Evolutionary conservation across 768 basidiomycete genomes (phyloP).

Genomic region (Pisolithus tinctorius): DNA sequence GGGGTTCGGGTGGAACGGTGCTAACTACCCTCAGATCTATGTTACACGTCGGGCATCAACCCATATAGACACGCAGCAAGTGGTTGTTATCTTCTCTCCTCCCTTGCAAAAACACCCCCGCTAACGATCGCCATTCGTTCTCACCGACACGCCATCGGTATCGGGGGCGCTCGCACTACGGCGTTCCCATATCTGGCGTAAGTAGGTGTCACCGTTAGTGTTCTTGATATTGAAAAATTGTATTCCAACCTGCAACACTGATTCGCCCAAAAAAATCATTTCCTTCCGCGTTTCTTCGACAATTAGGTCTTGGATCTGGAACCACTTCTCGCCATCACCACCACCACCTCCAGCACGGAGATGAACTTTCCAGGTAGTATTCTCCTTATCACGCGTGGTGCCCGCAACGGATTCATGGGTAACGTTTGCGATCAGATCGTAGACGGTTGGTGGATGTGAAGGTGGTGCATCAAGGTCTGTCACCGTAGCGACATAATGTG

Average conservation of each 20-base stretch:
- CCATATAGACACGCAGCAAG: conserved; percentile 15
- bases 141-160: conserved; percentile 9
- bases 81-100: conserved; percentile 25
- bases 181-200: conserved; percentile 56
- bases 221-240: conserved; percentile 3
- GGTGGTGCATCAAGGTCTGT: conserved; percentile 74
- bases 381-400: conserved; percentile 89
- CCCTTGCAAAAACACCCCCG: conserved; percentile 5
- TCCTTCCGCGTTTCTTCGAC: conserved; percentile 95
- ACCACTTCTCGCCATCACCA: conserved; percentile 88
- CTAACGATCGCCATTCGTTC: conserved; percentile 29
- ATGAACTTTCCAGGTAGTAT: conserved; percentile 90
- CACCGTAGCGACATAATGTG: conserved; percentile 3
- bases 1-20: neutral
- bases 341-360: conserved; percentile 69
- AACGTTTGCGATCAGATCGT: conserved; percentile 94
- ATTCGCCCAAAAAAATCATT: conserved; percentile 97
- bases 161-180: conserved; percentile 24
- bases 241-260: conserved; percentile 76
- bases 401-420: conserved; percentile 93
- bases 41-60: conserved; percentile 1
- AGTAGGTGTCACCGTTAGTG: conserved; percentile 8
- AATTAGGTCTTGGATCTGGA: conserved; percentile 92
- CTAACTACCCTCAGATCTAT: conserved; percentile 1
- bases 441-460: conserved; percentile 57